phyloP scores from a whole-genome alignment of 1,284 basidiomycete genomes.

The Pholiota adiposa region DNA sequence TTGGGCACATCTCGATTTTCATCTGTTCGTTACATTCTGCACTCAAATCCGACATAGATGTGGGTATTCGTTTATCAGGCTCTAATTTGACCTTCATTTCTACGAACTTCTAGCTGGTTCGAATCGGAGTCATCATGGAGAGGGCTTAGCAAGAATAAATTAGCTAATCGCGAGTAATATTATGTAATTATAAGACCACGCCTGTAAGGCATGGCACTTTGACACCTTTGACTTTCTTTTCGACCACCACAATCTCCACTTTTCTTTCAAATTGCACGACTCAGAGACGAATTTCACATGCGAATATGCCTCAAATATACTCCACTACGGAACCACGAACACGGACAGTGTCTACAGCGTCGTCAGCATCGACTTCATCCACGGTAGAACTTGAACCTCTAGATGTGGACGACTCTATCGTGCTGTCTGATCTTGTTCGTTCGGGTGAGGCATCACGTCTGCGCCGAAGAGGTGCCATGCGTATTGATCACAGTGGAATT shows the following conservation, averaged over 20 bases:
- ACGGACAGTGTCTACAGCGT: conserved; percentile 11
- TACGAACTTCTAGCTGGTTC: too few relatives aligned
- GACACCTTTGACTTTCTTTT: too few relatives aligned
- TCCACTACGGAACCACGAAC: conserved; percentile 1
- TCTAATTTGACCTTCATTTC: too few relatives aligned
- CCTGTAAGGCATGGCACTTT: conserved; percentile 11
- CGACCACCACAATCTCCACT: neutral
- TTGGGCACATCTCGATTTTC: too few relatives aligned
- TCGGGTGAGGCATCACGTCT: conserved; percentile 73
- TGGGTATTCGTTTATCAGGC: too few relatives aligned
- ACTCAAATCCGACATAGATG: too few relatives aligned
- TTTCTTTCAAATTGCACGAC: neutral
- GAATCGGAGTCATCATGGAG: too few relatives aligned
- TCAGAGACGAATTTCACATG: neutral
- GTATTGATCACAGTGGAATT: conserved; percentile 50
- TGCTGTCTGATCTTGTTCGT: conserved; percentile 68
- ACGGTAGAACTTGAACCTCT: neutral
- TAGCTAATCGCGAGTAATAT: conserved; percentile 2
- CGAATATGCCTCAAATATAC: conserved; percentile 24
- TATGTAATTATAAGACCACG: conserved; percentile 18
- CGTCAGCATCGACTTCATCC: conserved; percentile 13
- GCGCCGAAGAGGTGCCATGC: conserved; percentile 71
- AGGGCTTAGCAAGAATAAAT: neutral
- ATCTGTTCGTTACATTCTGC: too few relatives aligned
- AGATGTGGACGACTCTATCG: conserved; percentile 67